Evolutionary conservation across 2,329 filamentous ascomycete species (phyloP).

Genomic region (Xylariaceae sp.): DNA sequence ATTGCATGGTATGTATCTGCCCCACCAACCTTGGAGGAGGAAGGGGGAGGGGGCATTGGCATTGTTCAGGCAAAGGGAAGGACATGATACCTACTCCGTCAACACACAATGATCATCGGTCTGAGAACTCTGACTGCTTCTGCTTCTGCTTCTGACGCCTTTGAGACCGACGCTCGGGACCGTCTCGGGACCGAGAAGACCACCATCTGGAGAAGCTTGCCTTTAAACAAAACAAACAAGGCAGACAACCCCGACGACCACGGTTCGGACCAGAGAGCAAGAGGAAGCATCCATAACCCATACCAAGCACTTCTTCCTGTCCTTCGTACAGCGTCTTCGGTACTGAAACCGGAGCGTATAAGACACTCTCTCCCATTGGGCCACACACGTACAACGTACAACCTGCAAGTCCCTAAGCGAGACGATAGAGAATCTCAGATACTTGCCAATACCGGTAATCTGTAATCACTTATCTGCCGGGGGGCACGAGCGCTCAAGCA

Average conservation of each 20-base stretch:
- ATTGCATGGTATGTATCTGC: not conserved
- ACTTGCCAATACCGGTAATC: not conserved
- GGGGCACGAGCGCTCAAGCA: no score
- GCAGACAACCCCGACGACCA: no score
- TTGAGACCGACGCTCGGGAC: conserved; percentile 10
- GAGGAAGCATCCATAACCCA: not conserved
- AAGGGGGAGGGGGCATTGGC: not conserved
- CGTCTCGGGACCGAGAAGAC: conserved; percentile 18
- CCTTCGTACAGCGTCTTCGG: not conserved
- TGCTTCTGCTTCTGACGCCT: not conserved
- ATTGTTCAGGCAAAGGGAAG: not conserved
- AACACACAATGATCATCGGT: no score
- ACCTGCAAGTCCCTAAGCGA: not conserved
- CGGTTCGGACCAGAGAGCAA: not conserved
- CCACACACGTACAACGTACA: not conserved
- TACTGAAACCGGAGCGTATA: not conserved
- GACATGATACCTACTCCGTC: no score
- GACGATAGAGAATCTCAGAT: not conserved
- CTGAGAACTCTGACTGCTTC: not conserved
- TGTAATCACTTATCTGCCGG: not conserved
- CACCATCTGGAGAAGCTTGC: not conserved
- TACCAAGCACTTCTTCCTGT: not conserved
- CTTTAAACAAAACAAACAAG: not conserved
- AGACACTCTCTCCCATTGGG: not conserved
- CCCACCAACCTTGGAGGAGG: not conserved